Evolutionary conservation across 805 yeast species (phyloP).

Genomic region (Starmerella sirachaensis): DNA sequence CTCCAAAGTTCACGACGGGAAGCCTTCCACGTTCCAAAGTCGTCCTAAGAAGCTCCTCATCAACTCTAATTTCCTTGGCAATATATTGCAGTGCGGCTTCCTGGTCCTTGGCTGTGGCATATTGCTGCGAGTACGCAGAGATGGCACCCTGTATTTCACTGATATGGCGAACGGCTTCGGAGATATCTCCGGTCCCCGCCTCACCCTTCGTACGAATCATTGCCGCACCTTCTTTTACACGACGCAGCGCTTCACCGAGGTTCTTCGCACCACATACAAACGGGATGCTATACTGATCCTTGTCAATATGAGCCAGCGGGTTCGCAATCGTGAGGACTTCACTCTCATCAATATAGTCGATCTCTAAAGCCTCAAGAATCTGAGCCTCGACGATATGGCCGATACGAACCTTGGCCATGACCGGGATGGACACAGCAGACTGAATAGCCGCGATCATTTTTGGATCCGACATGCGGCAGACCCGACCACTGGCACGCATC

Average conservation of each 20-base stretch:
- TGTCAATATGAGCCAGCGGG: constrained; percentile 50
- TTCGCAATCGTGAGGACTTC: constrained; percentile 80
- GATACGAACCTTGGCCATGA: constrained; percentile 77
- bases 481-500: constrained; percentile 69
- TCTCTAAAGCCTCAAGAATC: constrained; percentile 54
- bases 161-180: constrained; percentile 71
- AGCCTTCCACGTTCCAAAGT: constrained; percentile 45
- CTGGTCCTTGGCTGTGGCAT: constrained; percentile 2
- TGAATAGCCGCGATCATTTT: constrained; percentile 62
- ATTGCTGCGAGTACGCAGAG: constrained; percentile 30
- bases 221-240: constrained; percentile 74
- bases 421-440: constrained; percentile 43
- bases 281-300: constrained; percentile 52
- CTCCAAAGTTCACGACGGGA: constrained; percentile 78
- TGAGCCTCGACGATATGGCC: constrained; percentile 79
- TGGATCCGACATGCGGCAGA: constrained; percentile 80
- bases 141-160: constrained; percentile 48
- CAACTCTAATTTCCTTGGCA: constrained; percentile 51
- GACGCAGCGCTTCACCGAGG: constrained; percentile 69
- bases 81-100: constrained; percentile 30
- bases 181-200: constrained; percentile 80
- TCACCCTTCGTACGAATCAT: constrained; percentile 82
- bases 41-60: constrained; percentile 38
- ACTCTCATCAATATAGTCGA: constrained; percentile 74
- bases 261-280: constrained; percentile 78